phyloP scores from a whole-genome alignment of 306 rosid species.

The Rosa persica region DNA sequence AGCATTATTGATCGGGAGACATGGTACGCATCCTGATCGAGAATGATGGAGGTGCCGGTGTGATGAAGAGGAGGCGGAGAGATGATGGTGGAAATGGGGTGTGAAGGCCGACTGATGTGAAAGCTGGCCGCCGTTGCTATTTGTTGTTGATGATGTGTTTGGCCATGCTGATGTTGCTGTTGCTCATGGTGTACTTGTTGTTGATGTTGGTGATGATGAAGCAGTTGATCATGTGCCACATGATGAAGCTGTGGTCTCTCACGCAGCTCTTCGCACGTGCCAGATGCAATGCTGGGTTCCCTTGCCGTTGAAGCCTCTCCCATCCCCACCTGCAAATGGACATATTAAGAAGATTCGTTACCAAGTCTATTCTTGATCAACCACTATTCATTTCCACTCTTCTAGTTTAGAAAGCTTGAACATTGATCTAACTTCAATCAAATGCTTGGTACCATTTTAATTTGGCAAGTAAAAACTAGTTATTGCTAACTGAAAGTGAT shows the following conservation, averaged over 20 bases:
- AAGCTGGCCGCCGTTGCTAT: constrained; percentile 53
- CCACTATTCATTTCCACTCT: constrained; percentile 4
- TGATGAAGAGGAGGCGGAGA: constrained; percentile 78
- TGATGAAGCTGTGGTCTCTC: constrained; percentile 36
- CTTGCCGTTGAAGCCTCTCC: constrained; percentile 68
- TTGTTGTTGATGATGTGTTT: constrained; percentile 40
- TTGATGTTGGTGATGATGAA: constrained; percentile 26
- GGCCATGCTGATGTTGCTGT: constrained; percentile 36
- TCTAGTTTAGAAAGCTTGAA: background rate
- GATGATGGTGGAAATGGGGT: constrained; percentile 70
- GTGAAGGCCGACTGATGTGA: constrained; percentile 66
- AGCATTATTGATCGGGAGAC: constrained; percentile 61
- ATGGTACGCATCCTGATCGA: constrained; percentile 71
- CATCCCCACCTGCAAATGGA: constrained; percentile 67
- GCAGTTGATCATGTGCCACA: constrained; percentile 43
- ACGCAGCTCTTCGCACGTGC: constrained; percentile 50
- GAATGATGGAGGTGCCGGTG: constrained; percentile 58
- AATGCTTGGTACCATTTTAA: constrained; percentile 11
- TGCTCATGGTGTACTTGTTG: constrained; percentile 12
- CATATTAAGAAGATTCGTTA: constrained; percentile 22
- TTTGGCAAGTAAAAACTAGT: constrained; percentile 16
- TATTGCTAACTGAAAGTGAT: constrained; percentile 45
- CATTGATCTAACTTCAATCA: constrained; percentile 5
- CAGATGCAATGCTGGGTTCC: constrained; percentile 42
- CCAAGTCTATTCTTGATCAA: constrained; percentile 29